phyloP scores from a whole-genome alignment of 225 moss, liverwort and hornwort species.

The Thuidium tamariscinum region DNA sequence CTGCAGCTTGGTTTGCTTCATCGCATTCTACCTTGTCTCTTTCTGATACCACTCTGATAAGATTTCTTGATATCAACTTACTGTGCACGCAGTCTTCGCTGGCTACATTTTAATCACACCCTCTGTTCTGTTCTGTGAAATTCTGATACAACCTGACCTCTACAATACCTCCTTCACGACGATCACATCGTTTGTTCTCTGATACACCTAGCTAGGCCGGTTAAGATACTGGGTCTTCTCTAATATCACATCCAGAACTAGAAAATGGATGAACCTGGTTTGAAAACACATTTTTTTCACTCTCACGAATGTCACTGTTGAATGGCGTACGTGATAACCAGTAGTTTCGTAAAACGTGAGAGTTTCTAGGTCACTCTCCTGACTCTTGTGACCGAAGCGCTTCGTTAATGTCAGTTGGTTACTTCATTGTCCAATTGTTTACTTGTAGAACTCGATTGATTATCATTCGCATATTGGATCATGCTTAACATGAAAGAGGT shows the following conservation, averaged over 20 bases:
- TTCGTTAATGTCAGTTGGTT: neutral
- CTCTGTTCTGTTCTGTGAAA: neutral
- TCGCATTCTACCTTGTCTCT: neutral
- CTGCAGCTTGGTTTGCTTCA: neutral
- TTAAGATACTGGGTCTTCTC: neutral
- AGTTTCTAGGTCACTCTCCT: neutral
- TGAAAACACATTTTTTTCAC: neutral
- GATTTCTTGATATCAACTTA: neutral
- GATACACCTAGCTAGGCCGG: neutral
- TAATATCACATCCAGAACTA: neutral
- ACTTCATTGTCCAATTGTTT: too few species aligned
- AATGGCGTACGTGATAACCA: neutral
- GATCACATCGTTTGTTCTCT: neutral
- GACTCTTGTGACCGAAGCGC: neutral
- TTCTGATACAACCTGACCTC: neutral
- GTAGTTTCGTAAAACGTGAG: neutral
- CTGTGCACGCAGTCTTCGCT: neutral
- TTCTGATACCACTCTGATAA: neutral
- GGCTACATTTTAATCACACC: neutral
- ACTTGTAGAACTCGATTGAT: neutral
- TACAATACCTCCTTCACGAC: neutral
- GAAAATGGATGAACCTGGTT: neutral
- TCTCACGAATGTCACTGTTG: neutral
- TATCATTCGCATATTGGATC: neutral
- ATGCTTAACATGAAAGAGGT: too few species aligned